Evolutionary conservation across 2,329 filamentous ascomycete species (phyloP), one percentile per base, ranked within the genome.

Genomic region (Sclerotinia nivalis): DNA sequence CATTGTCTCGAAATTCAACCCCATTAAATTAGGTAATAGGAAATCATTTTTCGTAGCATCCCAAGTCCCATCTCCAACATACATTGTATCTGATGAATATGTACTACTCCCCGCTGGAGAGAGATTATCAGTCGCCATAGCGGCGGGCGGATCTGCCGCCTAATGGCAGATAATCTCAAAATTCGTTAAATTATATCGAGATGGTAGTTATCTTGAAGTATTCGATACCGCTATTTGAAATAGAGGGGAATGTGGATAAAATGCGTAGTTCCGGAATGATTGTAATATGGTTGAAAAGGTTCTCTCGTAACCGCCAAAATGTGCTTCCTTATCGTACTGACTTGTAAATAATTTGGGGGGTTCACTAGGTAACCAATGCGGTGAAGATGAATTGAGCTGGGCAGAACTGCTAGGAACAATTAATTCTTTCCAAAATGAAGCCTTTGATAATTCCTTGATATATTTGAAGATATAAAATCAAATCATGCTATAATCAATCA

Each of bases 21-120:
- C 91, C 75, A 89, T 84, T 59, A 96, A 82, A 77, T 93, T 93
- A 49, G 92, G 92, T 66, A 96, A 82, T 68, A 96, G 82, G 78
- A 95, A 96, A 25, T 87, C 89, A 77, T 94, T 93, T 78, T 90
- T 90, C 71, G 85, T 84, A 70, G 90, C 90, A 76, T 94, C 90
- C 92, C 92, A 96, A 47, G 92, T 95, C 31, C 92, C 92, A 78
- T 95, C 92, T 72, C 92, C 92, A 22, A 95, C 91, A 69, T 83
- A 85, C 84, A 94, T 84, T n/a, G 89, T 92, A 77, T 89, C 84
- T 66, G 91, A 93, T 75, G 86, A 84, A 81, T 95, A 95, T 74
- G 85, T 87, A 78, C 88, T 90, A 80, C 88, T 88, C 77, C 92
- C 92, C 64, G 92, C 86, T 73, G 90, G 85, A 47, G 77, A 76